Conservation (phyloP, 2,329 filamentous ascomycete genomes). For the Fusarium continuum region DNA sequence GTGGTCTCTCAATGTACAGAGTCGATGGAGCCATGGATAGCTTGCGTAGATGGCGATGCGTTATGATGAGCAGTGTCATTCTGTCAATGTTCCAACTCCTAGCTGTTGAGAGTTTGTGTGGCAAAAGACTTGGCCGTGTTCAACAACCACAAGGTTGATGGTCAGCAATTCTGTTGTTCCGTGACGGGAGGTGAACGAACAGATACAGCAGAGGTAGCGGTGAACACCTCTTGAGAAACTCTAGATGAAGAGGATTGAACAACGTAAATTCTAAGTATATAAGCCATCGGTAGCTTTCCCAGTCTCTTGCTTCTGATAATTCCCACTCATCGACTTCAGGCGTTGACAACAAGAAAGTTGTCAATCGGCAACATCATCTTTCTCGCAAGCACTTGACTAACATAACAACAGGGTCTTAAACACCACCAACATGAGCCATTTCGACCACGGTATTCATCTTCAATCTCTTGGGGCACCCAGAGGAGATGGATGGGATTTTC, state of each 20-base stretch:
- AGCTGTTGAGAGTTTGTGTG: neutral
- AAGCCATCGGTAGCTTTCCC: neutral
- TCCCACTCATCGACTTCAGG: neutral
- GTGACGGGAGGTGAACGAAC: neutral
- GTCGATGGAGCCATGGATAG: slow-evolving; percentile 8
- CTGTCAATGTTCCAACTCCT: neutral
- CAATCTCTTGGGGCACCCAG: neutral
- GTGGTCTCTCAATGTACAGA: slow-evolving; percentile 23
- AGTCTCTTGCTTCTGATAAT: neutral
- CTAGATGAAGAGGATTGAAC: neutral
- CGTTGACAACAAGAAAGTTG: neutral
- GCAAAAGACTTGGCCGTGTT: neutral
- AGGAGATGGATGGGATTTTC: neutral
- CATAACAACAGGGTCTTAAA: neutral
- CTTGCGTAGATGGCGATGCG: neutral
- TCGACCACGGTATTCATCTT: neutral
- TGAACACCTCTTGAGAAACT: neutral
- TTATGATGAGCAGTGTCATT: neutral
- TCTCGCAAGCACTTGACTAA: neutral
- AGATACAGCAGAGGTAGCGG: neutral
- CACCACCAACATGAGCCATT: neutral
- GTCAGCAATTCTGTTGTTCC: neutral
- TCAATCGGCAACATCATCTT: neutral
- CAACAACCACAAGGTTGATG: neutral
- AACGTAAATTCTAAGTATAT: neutral